Evolutionary conservation across 306 rosid species (phyloP), one percentile per base, ranked within the genome.

Genomic region (Trifolium repens): DNA sequence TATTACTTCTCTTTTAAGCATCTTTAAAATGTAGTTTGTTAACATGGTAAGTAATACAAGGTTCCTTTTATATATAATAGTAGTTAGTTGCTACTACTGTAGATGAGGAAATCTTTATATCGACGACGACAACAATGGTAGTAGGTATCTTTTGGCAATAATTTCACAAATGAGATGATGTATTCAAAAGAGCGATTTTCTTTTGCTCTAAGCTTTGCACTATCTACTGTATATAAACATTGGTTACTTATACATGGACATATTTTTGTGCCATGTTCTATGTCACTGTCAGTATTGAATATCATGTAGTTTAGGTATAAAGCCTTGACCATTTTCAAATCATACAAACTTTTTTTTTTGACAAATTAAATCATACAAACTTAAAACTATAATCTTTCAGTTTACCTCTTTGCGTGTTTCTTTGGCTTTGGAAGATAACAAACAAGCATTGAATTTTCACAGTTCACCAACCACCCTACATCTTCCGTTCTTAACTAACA

Each of bases 21-120:
- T 83, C 60, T 61, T 70, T 37, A 10, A 26, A 58, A 65, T 71
- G 71, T 44, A 65, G 76, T 72, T 77, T 26, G 14, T 77, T 59
- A 54, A 24, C 49, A 66, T 77, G 24, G 55, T 71, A 54, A 34
- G 46, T 53, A 16, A 34, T 34, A 68, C 24, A 24, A 27, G 71
- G 19, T 35, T 52, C 74, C 66, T 67, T 67, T 17, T 72, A 19
- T 35, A 5, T 14, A 30, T 43, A 22, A 22, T 68, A 63, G 34
- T 52, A 27, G 58, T 72, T 57, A 40, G 74, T 63, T 57, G 26
- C 67, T 35, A 62, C 22, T 47, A 5, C 30, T 12, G 9, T 57
- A 30, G 71, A 65, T 50, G 27, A 63, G 34, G 15, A 69, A 26
- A 49, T 80, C 60, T 54, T 54, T 39, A 54, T 74, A 42, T 65